Evolutionary conservation across 768 basidiomycete genomes (phyloP).

Genomic region (Scleroderma citrinum): DNA sequence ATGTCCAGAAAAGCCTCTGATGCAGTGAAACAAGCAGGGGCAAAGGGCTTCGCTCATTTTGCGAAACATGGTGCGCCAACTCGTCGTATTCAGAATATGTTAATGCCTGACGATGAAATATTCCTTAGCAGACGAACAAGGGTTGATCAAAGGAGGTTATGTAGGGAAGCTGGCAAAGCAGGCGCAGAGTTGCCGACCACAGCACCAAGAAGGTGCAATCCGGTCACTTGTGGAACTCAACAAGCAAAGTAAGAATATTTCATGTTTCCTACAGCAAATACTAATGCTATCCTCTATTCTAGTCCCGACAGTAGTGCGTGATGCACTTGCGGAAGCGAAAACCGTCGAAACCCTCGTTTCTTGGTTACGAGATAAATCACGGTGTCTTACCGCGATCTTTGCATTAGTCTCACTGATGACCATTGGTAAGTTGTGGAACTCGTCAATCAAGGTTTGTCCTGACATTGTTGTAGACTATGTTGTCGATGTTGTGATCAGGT

Average conservation of each 20-base stretch:
- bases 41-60: constrained; percentile 12
- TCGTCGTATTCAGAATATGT: background rate
- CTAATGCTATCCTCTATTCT: background rate
- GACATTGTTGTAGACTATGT: constrained; percentile 12
- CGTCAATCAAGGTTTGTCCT: background rate
- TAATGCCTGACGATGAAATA: background rate
- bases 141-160: constrained; percentile 4
- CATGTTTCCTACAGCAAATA: background rate
- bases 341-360: constrained; percentile 14
- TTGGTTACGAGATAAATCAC: constrained; percentile 11
- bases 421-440: constrained; percentile 12
- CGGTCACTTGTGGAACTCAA: constrained; percentile 14
- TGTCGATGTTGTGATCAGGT: constrained; percentile 4
- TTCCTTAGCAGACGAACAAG: background rate
- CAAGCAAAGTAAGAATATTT: constrained; percentile 1
- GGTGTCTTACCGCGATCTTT: constrained; percentile 15
- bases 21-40: constrained; percentile 11
- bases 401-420: constrained; percentile 11
- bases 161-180: constrained; percentile 13
- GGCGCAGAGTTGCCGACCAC: constrained; percentile 3
- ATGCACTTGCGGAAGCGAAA: constrained; percentile 10
- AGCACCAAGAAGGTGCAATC: constrained; percentile 15
- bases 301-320: constrained; percentile 7
- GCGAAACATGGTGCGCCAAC: constrained; percentile 11
- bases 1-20: constrained; percentile 17